Evolutionary conservation across 495 filamentous ascomycete genomes (phyloP).

Genomic region (Penicillium malachiteum): DNA sequence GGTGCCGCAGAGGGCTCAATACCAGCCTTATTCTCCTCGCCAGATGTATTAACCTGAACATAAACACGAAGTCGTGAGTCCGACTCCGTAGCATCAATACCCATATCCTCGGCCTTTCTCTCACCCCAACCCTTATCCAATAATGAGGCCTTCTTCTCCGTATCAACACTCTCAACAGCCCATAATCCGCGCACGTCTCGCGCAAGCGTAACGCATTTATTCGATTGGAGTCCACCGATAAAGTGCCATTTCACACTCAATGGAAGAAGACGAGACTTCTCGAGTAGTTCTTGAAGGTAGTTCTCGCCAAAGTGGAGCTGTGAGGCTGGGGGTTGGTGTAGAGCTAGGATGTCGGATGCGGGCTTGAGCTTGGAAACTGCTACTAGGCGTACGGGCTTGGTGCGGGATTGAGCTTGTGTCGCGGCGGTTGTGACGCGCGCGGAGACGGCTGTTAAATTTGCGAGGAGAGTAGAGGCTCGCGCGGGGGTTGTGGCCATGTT

Average conservation of each 20-base stretch:
- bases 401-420: constrained; percentile 11
- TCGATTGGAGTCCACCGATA: constrained; percentile 86
- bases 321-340: constrained; percentile 59
- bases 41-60: constrained; percentile 93
- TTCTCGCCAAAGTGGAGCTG: constrained; percentile 95
- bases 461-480: constrained; percentile 37
- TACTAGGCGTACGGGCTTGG: constrained; percentile 65
- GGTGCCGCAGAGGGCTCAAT: constrained; percentile 60
- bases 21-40: constrained; percentile 82
- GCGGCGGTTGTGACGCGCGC: constrained; percentile 34
- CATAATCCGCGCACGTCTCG: constrained; percentile 84
- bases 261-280: constrained; percentile 81
- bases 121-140: constrained; percentile 75
- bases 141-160: constrained; percentile 76
- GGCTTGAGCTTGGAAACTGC: constrained; percentile 95
- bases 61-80: constrained; percentile 62
- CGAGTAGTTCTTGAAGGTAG: constrained; percentile 86
- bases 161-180: constrained; percentile 88
- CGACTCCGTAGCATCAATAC: constrained; percentile 14
- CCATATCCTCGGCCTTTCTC: constrained; percentile 25
- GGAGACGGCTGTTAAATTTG: constrained; percentile 38
- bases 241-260: constrained; percentile 89
- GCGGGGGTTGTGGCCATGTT: constrained; percentile 38
- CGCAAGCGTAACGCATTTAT: constrained; percentile 87
- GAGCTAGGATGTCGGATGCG: constrained; percentile 78